These are phyloP conservation scores for Striga hermonthica DNA, from an alignment of 305 asterid species.

Conservation along the genomic window DNA sequence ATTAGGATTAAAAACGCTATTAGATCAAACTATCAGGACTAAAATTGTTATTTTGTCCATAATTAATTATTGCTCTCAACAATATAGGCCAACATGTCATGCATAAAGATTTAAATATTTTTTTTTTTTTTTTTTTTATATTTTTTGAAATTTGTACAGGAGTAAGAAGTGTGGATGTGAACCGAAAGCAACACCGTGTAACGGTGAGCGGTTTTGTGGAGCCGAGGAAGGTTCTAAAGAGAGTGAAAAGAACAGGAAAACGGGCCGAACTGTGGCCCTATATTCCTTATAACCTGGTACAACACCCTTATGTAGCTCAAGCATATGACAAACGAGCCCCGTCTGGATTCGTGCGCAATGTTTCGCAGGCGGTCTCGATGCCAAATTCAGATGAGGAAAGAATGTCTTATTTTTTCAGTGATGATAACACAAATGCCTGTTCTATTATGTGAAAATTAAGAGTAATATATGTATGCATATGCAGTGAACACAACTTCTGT, in stretches of 20 bases:
- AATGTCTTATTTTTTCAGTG: constrained; percentile 55
- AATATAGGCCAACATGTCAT: no score
- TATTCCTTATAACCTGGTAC: constrained; percentile 48
- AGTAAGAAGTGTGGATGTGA: constrained; percentile 55
- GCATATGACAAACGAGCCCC: constrained; percentile 85
- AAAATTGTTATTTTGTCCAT: no score
- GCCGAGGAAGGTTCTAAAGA: constrained; percentile 49
- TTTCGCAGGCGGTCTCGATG: constrained; percentile 51
- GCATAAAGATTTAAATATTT: no score
- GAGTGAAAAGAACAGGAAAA: constrained; percentile 57
- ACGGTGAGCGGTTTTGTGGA: constrained; percentile 60
- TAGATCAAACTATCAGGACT: no score
- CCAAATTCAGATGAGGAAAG: constrained; percentile 37
- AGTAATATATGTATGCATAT: no score
- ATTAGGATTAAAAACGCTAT: no score
- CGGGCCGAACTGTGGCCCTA: constrained; percentile 77
- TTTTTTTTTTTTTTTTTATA: no score
- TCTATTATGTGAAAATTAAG: constrained; percentile 55
- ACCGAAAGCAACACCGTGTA: constrained; percentile 54
- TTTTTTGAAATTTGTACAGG: constrained; percentile 34
- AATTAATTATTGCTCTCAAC: no score
- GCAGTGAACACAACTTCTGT: no score
- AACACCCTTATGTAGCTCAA: constrained; percentile 63
- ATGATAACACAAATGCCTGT: constrained; percentile 70
- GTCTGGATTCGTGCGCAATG: constrained; percentile 58